Evolutionary conservation across 345 rosid species (phyloP), one percentile per base, ranked within the genome.

Genomic region (Camelina sativa): DNA sequence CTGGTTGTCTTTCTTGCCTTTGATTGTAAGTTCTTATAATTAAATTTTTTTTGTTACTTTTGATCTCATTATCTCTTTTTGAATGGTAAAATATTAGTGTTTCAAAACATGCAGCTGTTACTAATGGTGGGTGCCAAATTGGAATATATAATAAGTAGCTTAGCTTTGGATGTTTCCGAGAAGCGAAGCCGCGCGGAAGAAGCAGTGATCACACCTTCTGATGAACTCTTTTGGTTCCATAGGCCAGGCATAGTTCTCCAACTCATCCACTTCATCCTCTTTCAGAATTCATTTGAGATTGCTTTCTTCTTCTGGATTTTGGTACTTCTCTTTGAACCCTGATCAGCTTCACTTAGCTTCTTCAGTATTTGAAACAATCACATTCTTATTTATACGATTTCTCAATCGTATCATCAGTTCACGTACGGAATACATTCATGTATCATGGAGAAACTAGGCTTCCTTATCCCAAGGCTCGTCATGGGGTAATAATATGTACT

Each of bases 251-350:
- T 83, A 54, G 71, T 90, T 47, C 91, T 85, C 23, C 54, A 80
- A 76, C 84, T 93, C 83, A 87, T 93, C 74, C 93, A 93, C 76
- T 90, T 93, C 73, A 84, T 90, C 74, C 82, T 89, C 46, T 93
- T 93, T 70, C 98, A 93, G 43, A 92, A 90, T 62, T 77, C 97
- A 11, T 92, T 92, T 63, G 98, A 90, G 81, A 81, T 88, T 25
- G 96, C 93, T 25, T 92, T 92, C 84, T 90, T 90, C 87, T 86
- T 90, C 78, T 92, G 96, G 96, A 86, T 92, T 19, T 80, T 66
- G 98, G 96, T 90, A 80, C 76, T 78, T 48, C 11, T 11, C 64
- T 58, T 11, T 67, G 9, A 22, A 35, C 40, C 38, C 4, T 28
- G 30, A 28, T 63, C 69, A 55, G 37, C 52, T 50, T 25, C 12